A percentile compares a stretch with the other conserved stretches of the same genome.
These are phyloP conservation scores for Wallacemonas collosoma DNA, from an alignment of 208 protist species.

Conservation along the genomic window DNA sequence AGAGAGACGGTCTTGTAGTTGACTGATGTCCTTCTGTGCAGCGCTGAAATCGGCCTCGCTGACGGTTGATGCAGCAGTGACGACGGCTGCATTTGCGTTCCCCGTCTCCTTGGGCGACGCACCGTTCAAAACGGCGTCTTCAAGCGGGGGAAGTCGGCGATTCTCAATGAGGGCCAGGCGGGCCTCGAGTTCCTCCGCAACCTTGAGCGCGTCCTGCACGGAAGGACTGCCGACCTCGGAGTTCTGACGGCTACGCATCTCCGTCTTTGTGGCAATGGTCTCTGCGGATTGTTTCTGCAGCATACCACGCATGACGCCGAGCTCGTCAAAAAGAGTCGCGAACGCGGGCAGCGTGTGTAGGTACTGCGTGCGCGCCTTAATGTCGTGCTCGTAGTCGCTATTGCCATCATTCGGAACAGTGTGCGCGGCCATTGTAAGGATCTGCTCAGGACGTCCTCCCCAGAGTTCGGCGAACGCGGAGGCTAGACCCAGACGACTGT, in stretches of 20 bases:
- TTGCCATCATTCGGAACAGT: constrained; percentile 19
- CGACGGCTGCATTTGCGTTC: too few species aligned
- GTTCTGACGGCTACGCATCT: constrained; percentile 23
- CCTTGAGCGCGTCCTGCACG: constrained; percentile 19
- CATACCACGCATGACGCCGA: constrained; percentile 66
- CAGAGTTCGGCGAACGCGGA: constrained; percentile 66
- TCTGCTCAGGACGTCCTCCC: constrained; percentile 37
- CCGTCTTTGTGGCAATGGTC: constrained; percentile 44
- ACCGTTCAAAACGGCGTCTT: constrained; percentile 23
- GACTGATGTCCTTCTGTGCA: constrained; percentile 31
- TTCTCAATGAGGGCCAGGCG: constrained; percentile 38
- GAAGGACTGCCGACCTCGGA: constrained; percentile 10
- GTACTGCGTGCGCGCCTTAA: constrained; percentile 62
- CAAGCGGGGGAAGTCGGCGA: constrained; percentile 30
- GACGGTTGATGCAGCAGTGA: constrained; percentile 4
- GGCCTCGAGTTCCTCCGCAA: constrained; percentile 35
- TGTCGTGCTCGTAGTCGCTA: constrained; percentile 33
- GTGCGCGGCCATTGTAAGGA: constrained; percentile 45
- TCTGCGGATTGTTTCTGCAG: constrained; percentile 63
- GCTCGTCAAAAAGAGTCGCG: constrained; percentile 54
- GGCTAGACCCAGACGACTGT: constrained; percentile 18
- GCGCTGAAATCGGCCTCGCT: constrained; percentile 13
- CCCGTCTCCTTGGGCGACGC: too few species aligned
- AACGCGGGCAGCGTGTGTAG: constrained; percentile 72
- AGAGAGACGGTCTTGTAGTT: constrained; percentile 41